phyloP scores from a whole-genome alignment of 1,139 yeast species.

The Pichiaceae sp. region DNA sequence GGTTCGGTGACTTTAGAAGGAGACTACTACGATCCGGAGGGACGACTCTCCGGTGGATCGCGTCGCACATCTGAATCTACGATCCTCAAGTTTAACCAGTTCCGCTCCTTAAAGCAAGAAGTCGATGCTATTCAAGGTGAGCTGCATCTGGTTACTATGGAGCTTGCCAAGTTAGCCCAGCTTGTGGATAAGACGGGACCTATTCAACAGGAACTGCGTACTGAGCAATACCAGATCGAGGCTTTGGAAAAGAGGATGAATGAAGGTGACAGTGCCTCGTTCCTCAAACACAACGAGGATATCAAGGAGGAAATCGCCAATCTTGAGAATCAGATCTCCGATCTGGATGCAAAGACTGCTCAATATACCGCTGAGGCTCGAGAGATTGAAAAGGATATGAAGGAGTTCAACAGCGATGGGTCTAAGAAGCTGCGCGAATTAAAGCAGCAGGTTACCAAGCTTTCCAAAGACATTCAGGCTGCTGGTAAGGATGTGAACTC shows the following conservation, averaged over 20 bases:
- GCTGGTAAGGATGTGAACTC: slow-evolving; percentile 37
- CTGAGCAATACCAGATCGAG: slow-evolving; percentile 61
- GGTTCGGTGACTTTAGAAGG: slow-evolving; percentile 93
- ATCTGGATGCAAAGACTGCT: slow-evolving; percentile 17
- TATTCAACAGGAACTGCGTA: slow-evolving; percentile 56
- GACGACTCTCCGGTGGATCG: slow-evolving; percentile 95
- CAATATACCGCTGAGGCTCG: slow-evolving; percentile 33
- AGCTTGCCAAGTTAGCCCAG: slow-evolving; percentile 37
- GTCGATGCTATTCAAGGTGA: slow-evolving; percentile 33
- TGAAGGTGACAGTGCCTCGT: slow-evolving; percentile 47
- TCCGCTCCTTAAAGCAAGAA: slow-evolving; percentile 41
- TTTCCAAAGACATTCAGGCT: slow-evolving; percentile 30
- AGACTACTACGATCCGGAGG: slow-evolving; percentile 92
- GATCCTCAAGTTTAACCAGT: slow-evolving; percentile 60
- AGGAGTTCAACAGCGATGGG: slow-evolving; percentile 73
- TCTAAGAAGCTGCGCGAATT: slow-evolving; percentile 71
- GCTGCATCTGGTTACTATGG: slow-evolving; percentile 31
- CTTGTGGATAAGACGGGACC: slow-evolving; percentile 45
- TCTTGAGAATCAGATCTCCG: slow-evolving; percentile 27
- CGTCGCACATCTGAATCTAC: slow-evolving; percentile 52
- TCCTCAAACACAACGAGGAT: slow-evolving; percentile 38
- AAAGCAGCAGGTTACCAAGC: slow-evolving; percentile 40
- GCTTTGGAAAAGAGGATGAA: slow-evolving; percentile 53
- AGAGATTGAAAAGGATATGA: slow-evolving; percentile 65
- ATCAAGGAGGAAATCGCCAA: slow-evolving; percentile 41